phyloP scores from a whole-genome alignment of 768 basidiomycete genomes.

The Boletus bicolor region DNA sequence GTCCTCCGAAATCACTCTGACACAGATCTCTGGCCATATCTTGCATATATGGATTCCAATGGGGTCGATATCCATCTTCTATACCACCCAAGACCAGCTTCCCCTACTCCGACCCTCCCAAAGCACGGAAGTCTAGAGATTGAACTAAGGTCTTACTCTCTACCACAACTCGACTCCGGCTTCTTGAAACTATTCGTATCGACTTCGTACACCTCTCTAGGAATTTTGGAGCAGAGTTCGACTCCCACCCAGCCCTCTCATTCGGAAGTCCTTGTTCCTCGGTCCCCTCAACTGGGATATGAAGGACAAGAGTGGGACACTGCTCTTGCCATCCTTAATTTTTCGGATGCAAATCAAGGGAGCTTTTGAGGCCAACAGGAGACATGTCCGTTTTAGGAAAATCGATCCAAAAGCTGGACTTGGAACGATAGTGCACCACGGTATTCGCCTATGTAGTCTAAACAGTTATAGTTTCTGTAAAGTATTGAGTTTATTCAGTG shows the following conservation, averaged over 20 bases:
- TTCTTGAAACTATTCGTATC: slow-evolving; percentile 61
- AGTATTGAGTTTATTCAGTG: background rate
- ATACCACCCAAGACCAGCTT: slow-evolving; percentile 46
- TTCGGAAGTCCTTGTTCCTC: slow-evolving; percentile 8
- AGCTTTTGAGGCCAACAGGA: background rate
- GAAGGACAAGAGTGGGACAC: slow-evolving; percentile 32
- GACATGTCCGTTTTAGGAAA: background rate
- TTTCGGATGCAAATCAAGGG: slow-evolving; percentile 11
- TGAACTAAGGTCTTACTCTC: slow-evolving; percentile 40
- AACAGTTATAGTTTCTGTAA: background rate
- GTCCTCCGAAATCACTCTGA: slow-evolving; percentile 49
- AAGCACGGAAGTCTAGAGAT: slow-evolving; percentile 39
- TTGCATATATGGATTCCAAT: slow-evolving; percentile 58
- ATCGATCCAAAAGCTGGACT: slow-evolving; percentile 14
- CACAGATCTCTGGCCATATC: slow-evolving; percentile 58
- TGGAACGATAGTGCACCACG: background rate
- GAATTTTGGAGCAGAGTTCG: slow-evolving; percentile 46
- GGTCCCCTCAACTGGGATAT: background rate
- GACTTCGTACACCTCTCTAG: slow-evolving; percentile 46
- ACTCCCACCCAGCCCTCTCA: slow-evolving; percentile 18
- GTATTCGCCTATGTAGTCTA: background rate
- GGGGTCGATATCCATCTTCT: slow-evolving; percentile 52
- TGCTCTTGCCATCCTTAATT: slow-evolving; percentile 21
- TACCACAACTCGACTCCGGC: slow-evolving; percentile 42
- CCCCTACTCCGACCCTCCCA: slow-evolving; percentile 42